phyloP scores from a whole-genome alignment of 1,139 yeast species.

The Candida tropicalis region DNA sequence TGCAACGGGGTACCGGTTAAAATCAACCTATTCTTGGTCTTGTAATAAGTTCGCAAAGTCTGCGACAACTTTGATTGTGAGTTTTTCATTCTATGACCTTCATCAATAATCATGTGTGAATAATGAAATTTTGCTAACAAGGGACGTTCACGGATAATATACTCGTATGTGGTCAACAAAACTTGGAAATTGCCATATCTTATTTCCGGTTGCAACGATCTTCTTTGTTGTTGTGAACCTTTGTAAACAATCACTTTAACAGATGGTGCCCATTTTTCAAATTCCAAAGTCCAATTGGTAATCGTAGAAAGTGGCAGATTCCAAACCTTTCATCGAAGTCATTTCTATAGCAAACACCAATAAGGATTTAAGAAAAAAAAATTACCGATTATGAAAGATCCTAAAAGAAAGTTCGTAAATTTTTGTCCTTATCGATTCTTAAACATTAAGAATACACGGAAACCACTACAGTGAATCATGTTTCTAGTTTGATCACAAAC shows the following conservation, averaged over 20 bases:
- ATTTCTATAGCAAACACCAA: too few relatives aligned
- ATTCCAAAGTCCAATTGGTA: constrained; percentile 84
- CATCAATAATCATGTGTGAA: constrained; percentile 89
- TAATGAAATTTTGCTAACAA: constrained; percentile 68
- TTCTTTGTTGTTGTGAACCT: constrained; percentile 74
- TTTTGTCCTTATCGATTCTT: too few relatives aligned
- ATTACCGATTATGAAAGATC: too few relatives aligned
- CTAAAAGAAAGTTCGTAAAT: too few relatives aligned
- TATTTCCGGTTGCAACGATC: constrained; percentile 61
- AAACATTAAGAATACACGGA: too few relatives aligned
- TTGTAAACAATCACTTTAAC: constrained; percentile 70
- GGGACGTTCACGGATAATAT: constrained; percentile 73
- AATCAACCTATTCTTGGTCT: constrained; percentile 74
- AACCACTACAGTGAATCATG: too few relatives aligned
- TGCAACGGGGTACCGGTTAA: constrained; percentile 89
- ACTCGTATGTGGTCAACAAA: constrained; percentile 77
- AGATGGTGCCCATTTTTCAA: constrained; percentile 85
- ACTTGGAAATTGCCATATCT: constrained; percentile 73
- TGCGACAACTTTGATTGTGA: constrained; percentile 74
- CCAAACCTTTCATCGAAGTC: too few relatives aligned
- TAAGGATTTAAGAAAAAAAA: too few relatives aligned
- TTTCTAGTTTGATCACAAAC: too few relatives aligned
- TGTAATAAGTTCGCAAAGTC: constrained; percentile 70
- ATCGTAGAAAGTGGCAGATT: constrained; percentile 58
- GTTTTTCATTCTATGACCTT: constrained; percentile 88